Conservation (phyloP, 192 early-diverging fungal species). For the Rhizoclosmatium globosum region DNA sequence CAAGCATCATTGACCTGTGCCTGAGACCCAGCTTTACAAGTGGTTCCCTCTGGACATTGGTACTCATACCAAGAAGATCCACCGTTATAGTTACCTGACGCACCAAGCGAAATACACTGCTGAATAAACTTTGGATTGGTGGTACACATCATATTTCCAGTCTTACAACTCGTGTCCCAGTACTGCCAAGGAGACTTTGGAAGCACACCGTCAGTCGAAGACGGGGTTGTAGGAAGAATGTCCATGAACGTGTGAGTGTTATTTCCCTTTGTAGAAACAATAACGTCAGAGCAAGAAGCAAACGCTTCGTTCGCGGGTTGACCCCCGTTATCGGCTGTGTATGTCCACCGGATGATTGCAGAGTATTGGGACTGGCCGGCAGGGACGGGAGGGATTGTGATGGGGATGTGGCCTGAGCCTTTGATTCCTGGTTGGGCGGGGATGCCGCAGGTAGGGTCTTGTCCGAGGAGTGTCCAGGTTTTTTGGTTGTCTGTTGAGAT, state of each 20-base stretch:
- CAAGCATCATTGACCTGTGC: no score
- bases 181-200: slow-evolving; percentile 15
- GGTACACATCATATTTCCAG: background rate
- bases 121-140: slow-evolving; percentile 1
- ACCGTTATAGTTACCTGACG: slow-evolving; percentile 5
- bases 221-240: background rate
- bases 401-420: slow-evolving; percentile 7
- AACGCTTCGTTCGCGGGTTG: background rate
- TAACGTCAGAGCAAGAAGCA: background rate
- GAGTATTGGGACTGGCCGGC: background rate
- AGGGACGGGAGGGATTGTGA: slow-evolving; percentile 6
- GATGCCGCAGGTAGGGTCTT: slow-evolving; percentile 4
- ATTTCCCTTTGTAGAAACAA: background rate
- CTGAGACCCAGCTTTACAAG: background rate
- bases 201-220: background rate
- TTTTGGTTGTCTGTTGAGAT: background rate
- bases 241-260: background rate
- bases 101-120: background rate
- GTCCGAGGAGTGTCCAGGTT: slow-evolving; percentile 2
- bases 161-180: background rate
- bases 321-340: no score
- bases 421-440: background rate
- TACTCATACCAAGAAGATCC: slow-evolving; percentile 4
- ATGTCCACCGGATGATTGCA: no score
- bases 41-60: background rate